Evolutionary conservation across 148 eudicot species (phyloP), one percentile per base, ranked within the genome.

Genomic region (Rhododendron griersonianum): DNA sequence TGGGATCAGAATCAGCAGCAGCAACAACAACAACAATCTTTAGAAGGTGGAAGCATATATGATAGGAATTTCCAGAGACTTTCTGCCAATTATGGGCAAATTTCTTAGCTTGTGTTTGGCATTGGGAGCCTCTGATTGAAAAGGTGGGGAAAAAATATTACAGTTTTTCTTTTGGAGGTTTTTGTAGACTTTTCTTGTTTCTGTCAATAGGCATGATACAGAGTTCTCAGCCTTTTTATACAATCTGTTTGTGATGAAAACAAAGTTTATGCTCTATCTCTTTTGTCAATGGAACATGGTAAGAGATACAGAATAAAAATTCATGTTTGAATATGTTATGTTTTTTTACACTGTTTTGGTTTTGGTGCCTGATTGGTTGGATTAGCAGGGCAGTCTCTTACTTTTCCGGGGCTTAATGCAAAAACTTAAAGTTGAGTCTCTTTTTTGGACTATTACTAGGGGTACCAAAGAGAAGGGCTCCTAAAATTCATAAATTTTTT

Each of bases 51-150:
- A 6, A 93, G 90, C 28, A 45, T 88, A 80, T 91, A 92, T 75
- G 88, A 80, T 83, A 91, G 91, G 91, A 91, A 94, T 89, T 92
- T 93, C 18, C 95, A 92, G 74, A 91, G 92, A 84, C 88, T 96
- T 78, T 85, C 98, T 83, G 92, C 94, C 73, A 88, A 93, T 55
- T 95, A 91, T 85, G 98, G 98, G 15, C 96, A 95, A 71, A 92
- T 91, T 90, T 91, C 93, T 89, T 95, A 87, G 91, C 65, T 80
- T 57, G 44, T 63, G 37, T 16, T 47, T 53, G 41, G 48, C 28
- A 51, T 30, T 18, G 69, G 83, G 74, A 65, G 37, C 28, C 47
- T 30, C 35, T 10, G 51, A 13, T 47, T 87, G 50, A 57, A 50
- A 19, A 83, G 18, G 50, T 53, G 77, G 74, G 11, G 61, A 63